Conservation (phyloP, 306 rosid genomes). For the Quercus dentata region DNA sequence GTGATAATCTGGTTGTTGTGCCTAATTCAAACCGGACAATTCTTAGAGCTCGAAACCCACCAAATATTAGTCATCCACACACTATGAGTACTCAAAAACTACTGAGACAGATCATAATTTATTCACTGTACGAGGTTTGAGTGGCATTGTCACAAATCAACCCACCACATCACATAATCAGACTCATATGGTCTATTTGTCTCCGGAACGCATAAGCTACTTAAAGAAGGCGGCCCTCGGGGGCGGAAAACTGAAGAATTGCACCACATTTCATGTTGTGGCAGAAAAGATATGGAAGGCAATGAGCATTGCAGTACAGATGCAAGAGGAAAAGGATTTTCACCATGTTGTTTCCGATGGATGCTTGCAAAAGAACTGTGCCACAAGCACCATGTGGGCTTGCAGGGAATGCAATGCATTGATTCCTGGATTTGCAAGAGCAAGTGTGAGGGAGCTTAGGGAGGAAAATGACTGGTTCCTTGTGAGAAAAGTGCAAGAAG, state of each 20-base stretch:
- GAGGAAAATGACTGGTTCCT: constrained; percentile 28
- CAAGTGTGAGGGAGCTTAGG: constrained; percentile 36
- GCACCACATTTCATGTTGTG: constrained; percentile 40
- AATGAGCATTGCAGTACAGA: constrained; percentile 32
- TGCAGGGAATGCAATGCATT: constrained; percentile 48
- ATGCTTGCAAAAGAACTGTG: constrained; percentile 36
- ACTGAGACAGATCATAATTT: background rate
- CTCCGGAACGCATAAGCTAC: constrained; percentile 26
- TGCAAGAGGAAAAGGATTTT: constrained; percentile 25
- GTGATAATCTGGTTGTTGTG: constrained; percentile 15
- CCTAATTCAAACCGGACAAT: constrained; percentile 41
- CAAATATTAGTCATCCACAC: constrained; percentile 44
- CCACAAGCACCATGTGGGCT: constrained; percentile 37
- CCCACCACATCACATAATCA: background rate
- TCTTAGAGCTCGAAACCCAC: constrained; percentile 44
- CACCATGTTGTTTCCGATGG: constrained; percentile 44
- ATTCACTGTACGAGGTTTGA: constrained; percentile 28
- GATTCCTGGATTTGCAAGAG: constrained; percentile 53
- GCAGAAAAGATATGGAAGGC: constrained; percentile 58
- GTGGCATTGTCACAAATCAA: background rate
- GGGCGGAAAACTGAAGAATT: constrained; percentile 15
- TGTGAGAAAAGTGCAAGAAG: constrained; percentile 45
- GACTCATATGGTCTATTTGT: constrained; percentile 24
- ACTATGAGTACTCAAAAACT: constrained; percentile 40
- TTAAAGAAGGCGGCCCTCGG: constrained; percentile 26